Evolutionary conservation across 2,329 filamentous ascomycete genomes (phyloP).

Genomic region (Phyllosticta citrichinensis): DNA sequence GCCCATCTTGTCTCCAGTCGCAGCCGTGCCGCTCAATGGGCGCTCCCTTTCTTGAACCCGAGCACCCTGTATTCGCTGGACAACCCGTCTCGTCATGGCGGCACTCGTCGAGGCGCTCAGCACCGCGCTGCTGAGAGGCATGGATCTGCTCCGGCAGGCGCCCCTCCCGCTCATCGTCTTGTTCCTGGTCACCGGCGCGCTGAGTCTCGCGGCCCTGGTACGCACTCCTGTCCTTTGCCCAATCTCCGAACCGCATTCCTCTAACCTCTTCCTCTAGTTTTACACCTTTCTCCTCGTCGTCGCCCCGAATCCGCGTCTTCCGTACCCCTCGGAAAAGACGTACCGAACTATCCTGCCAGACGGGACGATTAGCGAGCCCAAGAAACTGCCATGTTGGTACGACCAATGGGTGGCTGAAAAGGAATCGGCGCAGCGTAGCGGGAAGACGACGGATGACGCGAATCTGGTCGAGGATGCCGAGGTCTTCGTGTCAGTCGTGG

Average conservation of each 20-base stretch:
- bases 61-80: conserved; percentile 2
- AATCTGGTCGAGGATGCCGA: conserved; percentile 62
- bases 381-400: conserved; percentile 74
- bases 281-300: conserved; percentile 62
- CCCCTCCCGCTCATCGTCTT: conserved; percentile 9
- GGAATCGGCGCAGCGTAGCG: conserved; percentile 28
- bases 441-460: conserved; percentile 31
- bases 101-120: conserved; percentile 1
- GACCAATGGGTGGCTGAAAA: conserved; percentile 60
- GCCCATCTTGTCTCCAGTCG: background rate
- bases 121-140: conserved; percentile 2
- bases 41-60: background rate
- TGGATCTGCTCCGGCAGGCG: conserved; percentile 6
- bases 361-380: conserved; percentile 45
- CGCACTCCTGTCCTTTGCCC: background rate
- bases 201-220: conserved; percentile 11
- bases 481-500: conserved; percentile 80
- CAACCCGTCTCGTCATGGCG: background rate
- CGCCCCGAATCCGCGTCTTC: conserved; percentile 68
- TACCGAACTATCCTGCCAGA: conserved; percentile 67
- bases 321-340: conserved; percentile 69
- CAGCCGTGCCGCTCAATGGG: conserved; percentile 9
- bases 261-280: conserved; percentile 33
- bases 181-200: background rate
- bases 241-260: conserved; percentile 3